Evolutionary conservation across 192 early-diverging fungal genomes (phyloP).

Genomic region (Backusella mclennaniae): DNA sequence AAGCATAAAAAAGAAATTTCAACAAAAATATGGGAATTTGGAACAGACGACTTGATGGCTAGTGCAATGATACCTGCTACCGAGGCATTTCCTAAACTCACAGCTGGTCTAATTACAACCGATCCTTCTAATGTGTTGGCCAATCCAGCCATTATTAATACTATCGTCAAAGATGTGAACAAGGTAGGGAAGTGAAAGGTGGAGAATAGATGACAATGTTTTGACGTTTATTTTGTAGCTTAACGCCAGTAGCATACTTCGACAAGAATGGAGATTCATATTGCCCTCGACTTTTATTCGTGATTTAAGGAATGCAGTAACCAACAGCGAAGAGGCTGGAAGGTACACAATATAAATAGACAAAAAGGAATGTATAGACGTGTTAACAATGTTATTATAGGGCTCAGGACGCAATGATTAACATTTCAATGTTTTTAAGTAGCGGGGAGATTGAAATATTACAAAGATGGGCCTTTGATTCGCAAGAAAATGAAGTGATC

Average conservation of each 20-base stretch:
- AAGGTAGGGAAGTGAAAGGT: neutral
- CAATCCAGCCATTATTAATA: neutral
- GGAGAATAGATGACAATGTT: neutral
- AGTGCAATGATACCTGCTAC: neutral
- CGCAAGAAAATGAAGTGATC: neutral
- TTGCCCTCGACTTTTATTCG: neutral
- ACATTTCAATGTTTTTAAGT: neutral
- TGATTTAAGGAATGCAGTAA: neutral
- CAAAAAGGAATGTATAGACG: no score
- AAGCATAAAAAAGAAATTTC: neutral
- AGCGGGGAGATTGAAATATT: neutral
- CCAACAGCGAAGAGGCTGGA: neutral
- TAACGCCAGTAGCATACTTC: neutral
- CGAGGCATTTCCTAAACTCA: neutral
- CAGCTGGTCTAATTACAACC: neutral
- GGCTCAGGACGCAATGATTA: neutral
- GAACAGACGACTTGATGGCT: neutral
- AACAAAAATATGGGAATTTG: constrained; percentile 4
- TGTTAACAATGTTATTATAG: neutral
- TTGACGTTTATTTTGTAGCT: neutral
- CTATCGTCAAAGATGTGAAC: neutral
- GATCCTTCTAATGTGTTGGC: neutral
- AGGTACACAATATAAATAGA: neutral
- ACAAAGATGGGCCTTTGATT: neutral
- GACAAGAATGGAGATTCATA: neutral